Evolutionary conservation across 768 basidiomycete species (phyloP).

Genomic region (Phaeotremella skinneri): DNA sequence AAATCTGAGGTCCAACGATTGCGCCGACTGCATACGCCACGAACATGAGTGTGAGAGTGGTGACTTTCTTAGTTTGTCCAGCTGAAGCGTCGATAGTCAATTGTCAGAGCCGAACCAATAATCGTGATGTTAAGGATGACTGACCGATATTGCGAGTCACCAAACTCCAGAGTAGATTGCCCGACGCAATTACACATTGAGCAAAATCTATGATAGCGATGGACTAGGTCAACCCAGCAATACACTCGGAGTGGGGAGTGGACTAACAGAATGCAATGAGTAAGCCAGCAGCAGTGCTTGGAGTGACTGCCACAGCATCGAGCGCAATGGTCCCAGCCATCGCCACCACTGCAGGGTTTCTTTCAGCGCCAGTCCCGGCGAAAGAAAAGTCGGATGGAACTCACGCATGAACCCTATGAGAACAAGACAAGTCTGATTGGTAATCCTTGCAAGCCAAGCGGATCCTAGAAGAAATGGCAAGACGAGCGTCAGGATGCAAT

Average conservation of each 20-base stretch:
- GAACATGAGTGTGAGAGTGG: constrained; percentile 58
- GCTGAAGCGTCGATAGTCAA: constrained; percentile 51
- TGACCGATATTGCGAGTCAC: constrained; percentile 35
- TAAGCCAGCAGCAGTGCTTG: constrained; percentile 56
- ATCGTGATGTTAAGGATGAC: background rate
- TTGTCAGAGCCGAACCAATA: background rate
- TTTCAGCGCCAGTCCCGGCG: background rate
- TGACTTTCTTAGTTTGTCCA: constrained; percentile 59
- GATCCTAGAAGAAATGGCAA: constrained; percentile 1
- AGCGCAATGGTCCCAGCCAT: constrained; percentile 59
- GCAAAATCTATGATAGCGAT: constrained; percentile 22
- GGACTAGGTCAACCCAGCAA: background rate
- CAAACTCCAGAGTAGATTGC: constrained; percentile 33
- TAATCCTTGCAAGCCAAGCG: constrained; percentile 37
- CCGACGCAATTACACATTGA: constrained; percentile 32
- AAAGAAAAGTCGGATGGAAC: background rate
- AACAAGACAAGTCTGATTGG: constrained; percentile 57
- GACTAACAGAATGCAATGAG: constrained; percentile 58
- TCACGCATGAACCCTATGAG: constrained; percentile 56
- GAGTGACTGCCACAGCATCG: constrained; percentile 55
- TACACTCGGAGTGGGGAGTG: constrained; percentile 20
- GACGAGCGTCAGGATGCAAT: background rate
- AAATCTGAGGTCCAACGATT: constrained; percentile 58
- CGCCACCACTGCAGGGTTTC: constrained; percentile 52
- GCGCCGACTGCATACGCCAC: constrained; percentile 60